Base-by-base conservation (phyloP, 202 grass and related monocot species). In the Carex arenaria region DNA sequence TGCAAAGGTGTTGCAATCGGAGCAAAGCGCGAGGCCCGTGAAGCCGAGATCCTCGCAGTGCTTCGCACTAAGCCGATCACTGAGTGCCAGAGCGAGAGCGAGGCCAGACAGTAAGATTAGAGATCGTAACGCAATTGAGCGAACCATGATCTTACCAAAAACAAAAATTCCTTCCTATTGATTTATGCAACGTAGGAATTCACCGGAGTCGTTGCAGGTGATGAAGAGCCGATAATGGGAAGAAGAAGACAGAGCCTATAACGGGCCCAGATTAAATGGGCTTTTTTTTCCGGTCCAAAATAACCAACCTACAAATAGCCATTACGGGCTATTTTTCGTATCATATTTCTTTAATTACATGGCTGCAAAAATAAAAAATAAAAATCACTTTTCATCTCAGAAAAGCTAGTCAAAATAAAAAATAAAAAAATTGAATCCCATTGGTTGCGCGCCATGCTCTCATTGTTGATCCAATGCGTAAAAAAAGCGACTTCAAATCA, bases 21-120 rank as follows among this genome's bases (percentile, higher is more conserved):
- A 99, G 87, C 96, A 99, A 51, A 99, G 91, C 49, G 96, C 96
- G 52, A 99, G 96, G 73, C 96, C 93, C 30, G 96, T 99, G 88
- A 99, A 99, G 0, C 96, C 96, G 45, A 99, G 88, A 32, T 92
- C 88, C 87, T 99, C 96, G 91, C 96, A 99, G 78, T 89, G 89
- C 82, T 85, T 85, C 11, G 72, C 74, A 66, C 89, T 85, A 63
- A 94, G 89, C 79, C 87, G 84, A 52, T 92, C 89, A 7, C 15
- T 76, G 5, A 28, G 0, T 20, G 61, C 60, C 17, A 59, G 6
- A 11, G 38, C 10, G 15, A 66, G 10, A 32, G 18, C 34, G 28
- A 66, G 15, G 13, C 54, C 45, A 52, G 51, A 79, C 57, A 69
- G 65, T 43, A 89, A 61, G 84, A 87, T 7, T 20, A 86, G 80